phyloP scores from a whole-genome alignment of 2,329 filamentous ascomycete genomes.

The Pseudogymnoascus sp. region DNA sequence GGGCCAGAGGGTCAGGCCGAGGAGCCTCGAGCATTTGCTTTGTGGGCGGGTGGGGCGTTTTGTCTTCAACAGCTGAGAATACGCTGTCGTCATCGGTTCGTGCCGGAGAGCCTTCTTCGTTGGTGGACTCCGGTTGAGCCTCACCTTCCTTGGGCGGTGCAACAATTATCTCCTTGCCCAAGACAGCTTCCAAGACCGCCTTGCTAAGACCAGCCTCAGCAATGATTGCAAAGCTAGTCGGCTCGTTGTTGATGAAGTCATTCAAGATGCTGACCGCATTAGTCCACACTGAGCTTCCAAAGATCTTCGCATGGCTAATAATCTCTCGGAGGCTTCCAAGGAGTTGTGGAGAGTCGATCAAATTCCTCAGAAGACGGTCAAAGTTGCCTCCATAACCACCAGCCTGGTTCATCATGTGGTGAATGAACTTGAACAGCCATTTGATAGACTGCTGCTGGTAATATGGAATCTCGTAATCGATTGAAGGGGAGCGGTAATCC shows the following conservation, averaged over 20 bases:
- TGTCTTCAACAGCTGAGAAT: constrained; percentile 21
- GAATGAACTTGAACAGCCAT: constrained; percentile 90
- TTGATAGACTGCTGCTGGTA: constrained; percentile 90
- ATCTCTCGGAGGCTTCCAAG: constrained; percentile 72
- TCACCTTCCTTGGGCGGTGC: constrained; percentile 18
- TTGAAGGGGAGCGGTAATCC: constrained; percentile 67
- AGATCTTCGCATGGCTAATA: constrained; percentile 68
- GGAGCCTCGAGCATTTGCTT: constrained; percentile 40
- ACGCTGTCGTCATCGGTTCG: constrained; percentile 24
- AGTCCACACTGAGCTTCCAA: constrained; percentile 92
- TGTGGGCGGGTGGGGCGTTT: constrained; percentile 45
- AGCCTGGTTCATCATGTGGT: constrained; percentile 83
- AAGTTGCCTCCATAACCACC: constrained; percentile 66
- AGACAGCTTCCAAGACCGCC: constrained; percentile 77
- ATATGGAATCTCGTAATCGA: constrained; percentile 90
- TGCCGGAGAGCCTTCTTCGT: constrained; percentile 22
- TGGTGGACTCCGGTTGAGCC: constrained; percentile 24
- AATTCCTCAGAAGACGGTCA: constrained; percentile 80
- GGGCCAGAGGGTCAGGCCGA: constrained; percentile 42
- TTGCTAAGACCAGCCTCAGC: constrained; percentile 87
- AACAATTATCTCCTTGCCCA: constrained; percentile 35
- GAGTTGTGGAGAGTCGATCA: constrained; percentile 86
- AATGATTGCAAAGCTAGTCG: constrained; percentile 93
- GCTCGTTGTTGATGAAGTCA: constrained; percentile 97
- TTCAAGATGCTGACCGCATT: constrained; percentile 85